Conservation (phyloP, 2,329 filamentous ascomycete species). For the Trichoderma citrinoviride region DNA sequence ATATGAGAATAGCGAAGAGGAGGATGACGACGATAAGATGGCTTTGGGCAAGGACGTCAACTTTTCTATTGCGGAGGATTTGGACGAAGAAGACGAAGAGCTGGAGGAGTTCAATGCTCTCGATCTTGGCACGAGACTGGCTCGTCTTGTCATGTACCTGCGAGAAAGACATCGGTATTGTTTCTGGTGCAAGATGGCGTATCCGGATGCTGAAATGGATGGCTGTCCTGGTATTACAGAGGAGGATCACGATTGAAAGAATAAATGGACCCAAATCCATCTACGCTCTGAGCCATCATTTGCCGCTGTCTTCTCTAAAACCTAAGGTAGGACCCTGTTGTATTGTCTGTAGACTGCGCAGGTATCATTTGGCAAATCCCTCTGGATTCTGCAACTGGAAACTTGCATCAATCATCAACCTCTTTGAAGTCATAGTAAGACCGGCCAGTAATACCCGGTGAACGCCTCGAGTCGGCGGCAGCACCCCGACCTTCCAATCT, state of each 20-base stretch:
- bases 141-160: constrained; percentile 65
- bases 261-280: no score
- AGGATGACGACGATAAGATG: constrained; percentile 66
- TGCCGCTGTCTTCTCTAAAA: background rate
- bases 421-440: no score
- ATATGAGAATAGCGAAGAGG: constrained; percentile 68
- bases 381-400: no score
- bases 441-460: no score
- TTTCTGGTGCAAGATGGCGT: constrained; percentile 92
- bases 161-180: constrained; percentile 76
- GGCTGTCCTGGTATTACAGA: constrained; percentile 86
- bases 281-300: background rate
- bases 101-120: constrained; percentile 75
- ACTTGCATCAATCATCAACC: no score
- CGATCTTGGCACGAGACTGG: constrained; percentile 63
- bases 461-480: no score
- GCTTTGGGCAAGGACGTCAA: constrained; percentile 62
- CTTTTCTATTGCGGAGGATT: constrained; percentile 61
- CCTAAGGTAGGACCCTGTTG: no score
- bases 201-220: constrained; percentile 71
- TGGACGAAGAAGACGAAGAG: constrained; percentile 78
- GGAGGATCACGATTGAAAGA: constrained; percentile 65
- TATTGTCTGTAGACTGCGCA: no score
- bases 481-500: no score
- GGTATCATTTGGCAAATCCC: no score